Evolutionary conservation across 2,329 filamentous ascomycete genomes (phyloP).

Genomic region (Aspergillus neoniger): DNA sequence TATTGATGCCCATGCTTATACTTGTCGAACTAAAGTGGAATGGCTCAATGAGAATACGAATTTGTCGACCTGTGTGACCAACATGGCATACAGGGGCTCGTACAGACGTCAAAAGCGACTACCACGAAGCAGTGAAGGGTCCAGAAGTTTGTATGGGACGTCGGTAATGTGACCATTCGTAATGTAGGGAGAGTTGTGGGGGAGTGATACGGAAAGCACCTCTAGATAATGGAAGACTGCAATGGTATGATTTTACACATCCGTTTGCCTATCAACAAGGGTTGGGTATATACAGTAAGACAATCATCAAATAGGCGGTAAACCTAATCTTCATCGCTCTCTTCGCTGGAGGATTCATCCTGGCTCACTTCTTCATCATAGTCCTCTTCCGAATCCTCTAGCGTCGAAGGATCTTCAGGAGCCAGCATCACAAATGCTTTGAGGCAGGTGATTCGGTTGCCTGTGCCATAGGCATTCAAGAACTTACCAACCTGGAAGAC

Average conservation of each 20-base stretch:
- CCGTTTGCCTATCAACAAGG: slow-evolving; percentile 14
- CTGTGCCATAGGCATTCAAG: slow-evolving; percentile 78
- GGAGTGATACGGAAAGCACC: neutral
- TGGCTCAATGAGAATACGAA: neutral
- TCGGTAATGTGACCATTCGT: neutral
- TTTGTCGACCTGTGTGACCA: neutral
- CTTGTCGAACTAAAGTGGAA: neutral
- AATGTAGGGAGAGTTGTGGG: no score
- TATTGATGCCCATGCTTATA: neutral
- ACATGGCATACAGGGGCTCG: no score
- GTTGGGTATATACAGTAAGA: slow-evolving; percentile 26
- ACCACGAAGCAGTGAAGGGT: no score
- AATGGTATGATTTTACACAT: slow-evolving; percentile 13
- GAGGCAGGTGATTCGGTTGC: slow-evolving; percentile 86
- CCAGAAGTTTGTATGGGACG: neutral
- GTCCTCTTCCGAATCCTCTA: slow-evolving; percentile 46
- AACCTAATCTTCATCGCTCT: slow-evolving; percentile 29
- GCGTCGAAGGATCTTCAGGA: slow-evolving; percentile 54
- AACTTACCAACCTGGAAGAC: slow-evolving; percentile 62
- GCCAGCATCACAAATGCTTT: slow-evolving; percentile 82
- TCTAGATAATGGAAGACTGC: neutral
- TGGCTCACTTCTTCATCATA: slow-evolving; percentile 30
- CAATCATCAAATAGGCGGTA: slow-evolving; percentile 6
- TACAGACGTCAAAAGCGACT: no score
- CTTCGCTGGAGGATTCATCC: slow-evolving; percentile 27